Evolutionary conservation across 306 rosid genomes (phyloP), one percentile per base, ranked within the genome.

Genomic region (Lupinus albus): DNA sequence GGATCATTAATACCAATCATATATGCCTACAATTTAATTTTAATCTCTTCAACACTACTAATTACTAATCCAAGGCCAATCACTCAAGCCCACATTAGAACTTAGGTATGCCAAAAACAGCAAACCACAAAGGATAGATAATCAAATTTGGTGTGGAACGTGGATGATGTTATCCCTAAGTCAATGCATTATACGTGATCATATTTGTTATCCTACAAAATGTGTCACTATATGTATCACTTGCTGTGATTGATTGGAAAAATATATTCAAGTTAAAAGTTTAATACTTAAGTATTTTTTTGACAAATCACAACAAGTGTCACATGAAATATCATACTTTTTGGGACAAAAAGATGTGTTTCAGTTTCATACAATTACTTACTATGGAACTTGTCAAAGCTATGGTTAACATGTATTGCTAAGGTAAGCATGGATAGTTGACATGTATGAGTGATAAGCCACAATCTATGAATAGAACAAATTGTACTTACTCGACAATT

Each of bases 351-450:
- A n/a, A n/a, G n/a, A n/a, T n/a, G n/a, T n/a, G n/a, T n/a, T n/a
- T n/a, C n/a, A n/a, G n/a, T n/a, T n/a, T n/a, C n/a, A n/a, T n/a
- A 73, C 71, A 42, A 70, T 70, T 77, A 52, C 64, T 64, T 70
- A 66, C 72, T 53, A 33, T 55, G 11, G 76, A 74, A 74, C 76
- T 50, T 67, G 76, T 80, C 73, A 80, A 67, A n/a, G 36, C 64
- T 36, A 8, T 74, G 60, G 11, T 47, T 78, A 78, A 71, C 73
- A 69, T 67, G 76, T 42, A 75, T 74, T 65, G 76, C 70, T 30
- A 69, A 65, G 82, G 80, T 83, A 44, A 84, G 84, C 56, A 68
- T 62, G 32, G 82, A 78, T 70, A 38, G 67, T 79, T 71, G 83
- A 78, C 82, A 60, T 71, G 70, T 80, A 57, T 44, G 54, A 55